Evolutionary conservation across 2,329 filamentous ascomycete species (phyloP).

Genomic region (Metarhizium rileyi): DNA sequence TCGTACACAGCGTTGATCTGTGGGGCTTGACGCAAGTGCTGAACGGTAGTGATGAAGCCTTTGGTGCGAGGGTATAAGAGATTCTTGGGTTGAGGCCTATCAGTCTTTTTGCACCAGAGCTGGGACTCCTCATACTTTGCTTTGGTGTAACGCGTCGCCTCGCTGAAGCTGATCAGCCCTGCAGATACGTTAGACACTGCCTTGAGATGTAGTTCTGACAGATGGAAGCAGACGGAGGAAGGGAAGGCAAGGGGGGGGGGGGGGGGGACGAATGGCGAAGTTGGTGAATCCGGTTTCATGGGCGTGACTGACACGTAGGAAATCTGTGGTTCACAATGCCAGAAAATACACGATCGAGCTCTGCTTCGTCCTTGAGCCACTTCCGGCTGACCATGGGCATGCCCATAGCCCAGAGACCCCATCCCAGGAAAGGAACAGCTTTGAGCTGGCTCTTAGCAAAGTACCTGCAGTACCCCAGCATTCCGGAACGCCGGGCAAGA

Average conservation of each 20-base stretch:
- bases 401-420: constrained; percentile 55
- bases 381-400: constrained; percentile 54
- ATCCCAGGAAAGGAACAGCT: constrained; percentile 50
- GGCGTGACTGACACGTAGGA: constrained; percentile 43
- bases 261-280: no score
- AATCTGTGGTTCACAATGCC: constrained; percentile 41
- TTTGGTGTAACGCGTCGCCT: constrained; percentile 49
- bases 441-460: constrained; percentile 52
- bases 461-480: constrained; percentile 53
- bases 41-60: constrained; percentile 50
- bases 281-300: no score
- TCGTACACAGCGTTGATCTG: constrained; percentile 47
- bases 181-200: not conserved
- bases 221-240: not conserved
- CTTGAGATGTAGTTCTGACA: no score
- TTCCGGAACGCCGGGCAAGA: constrained; percentile 40
- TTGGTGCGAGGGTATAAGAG: constrained; percentile 51
- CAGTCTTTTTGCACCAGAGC: constrained; percentile 40
- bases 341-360: constrained; percentile 47
- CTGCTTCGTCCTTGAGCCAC: constrained; percentile 46
- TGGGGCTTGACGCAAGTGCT: constrained; percentile 39
- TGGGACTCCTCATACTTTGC: constrained; percentile 41
- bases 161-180: constrained; percentile 58
- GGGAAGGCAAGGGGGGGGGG: not conserved
- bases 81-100: constrained; percentile 42